These are phyloP conservation scores for Ammopiptanthus mongolicus DNA, from an alignment of 306 rosid species.

Conservation along the genomic window DNA sequence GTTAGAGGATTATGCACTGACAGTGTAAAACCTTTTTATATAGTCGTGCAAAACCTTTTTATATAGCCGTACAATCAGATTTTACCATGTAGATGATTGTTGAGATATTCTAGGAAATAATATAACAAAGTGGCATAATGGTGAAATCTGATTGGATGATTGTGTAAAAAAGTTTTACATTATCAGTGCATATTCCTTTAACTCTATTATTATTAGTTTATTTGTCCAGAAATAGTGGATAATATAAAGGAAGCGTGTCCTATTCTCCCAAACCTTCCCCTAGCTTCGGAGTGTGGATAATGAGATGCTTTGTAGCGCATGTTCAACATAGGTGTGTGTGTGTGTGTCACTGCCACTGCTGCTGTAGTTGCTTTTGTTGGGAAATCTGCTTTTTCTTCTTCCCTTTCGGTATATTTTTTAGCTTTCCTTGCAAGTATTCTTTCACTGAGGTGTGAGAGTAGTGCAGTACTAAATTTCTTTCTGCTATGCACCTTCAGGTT, in stretches of 20 bases:
- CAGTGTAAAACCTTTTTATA: too few relatives aligned
- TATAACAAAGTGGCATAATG: too few relatives aligned
- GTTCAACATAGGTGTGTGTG: background rate
- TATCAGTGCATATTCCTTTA: too few relatives aligned
- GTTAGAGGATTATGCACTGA: too few relatives aligned
- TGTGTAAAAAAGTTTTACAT: too few relatives aligned
- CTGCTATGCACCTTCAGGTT: conserved; percentile 39
- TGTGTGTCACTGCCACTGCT: background rate
- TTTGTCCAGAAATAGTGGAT: background rate
- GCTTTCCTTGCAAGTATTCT: background rate
- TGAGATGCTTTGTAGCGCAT: background rate
- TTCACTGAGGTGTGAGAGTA: background rate
- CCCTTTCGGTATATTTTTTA: background rate
- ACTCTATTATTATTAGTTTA: background rate
- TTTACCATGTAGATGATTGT: too few relatives aligned
- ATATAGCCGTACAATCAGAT: too few relatives aligned
- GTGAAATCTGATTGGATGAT: too few relatives aligned
- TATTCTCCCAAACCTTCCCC: background rate
- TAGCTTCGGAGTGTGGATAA: background rate
- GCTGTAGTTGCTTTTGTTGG: background rate
- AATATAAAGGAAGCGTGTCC: background rate
- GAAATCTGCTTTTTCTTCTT: background rate
- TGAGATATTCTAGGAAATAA: too few relatives aligned
- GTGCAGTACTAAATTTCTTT: background rate
- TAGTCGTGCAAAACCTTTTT: too few relatives aligned